phyloP scores from a whole-genome alignment of 2,329 filamentous ascomycete species.

The Botrytis fabae region DNA sequence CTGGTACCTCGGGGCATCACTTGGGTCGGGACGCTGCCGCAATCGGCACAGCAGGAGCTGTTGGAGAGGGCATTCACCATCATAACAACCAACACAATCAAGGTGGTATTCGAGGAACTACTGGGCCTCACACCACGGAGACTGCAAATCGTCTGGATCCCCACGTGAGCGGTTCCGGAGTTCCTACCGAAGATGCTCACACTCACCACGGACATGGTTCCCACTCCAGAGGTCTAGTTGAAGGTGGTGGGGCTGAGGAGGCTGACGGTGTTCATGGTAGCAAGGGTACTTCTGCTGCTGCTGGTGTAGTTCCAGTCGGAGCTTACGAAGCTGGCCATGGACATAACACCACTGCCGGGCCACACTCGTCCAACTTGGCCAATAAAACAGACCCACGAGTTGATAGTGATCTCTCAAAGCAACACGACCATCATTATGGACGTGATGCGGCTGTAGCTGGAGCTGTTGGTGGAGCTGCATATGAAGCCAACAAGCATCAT shows the following conservation, averaged over 20 bases:
- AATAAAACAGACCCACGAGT: conserved; percentile 46
- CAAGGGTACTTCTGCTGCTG: conserved; percentile 25
- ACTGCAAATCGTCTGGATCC: conserved; percentile 39
- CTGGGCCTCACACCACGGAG: conserved; percentile 32
- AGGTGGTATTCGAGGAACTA: not conserved
- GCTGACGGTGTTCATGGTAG: conserved; percentile 32
- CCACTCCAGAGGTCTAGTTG: conserved; percentile 24
- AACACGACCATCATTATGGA: conserved; percentile 28
- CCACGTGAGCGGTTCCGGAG: conserved; percentile 24
- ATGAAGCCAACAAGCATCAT: conserved; percentile 19
- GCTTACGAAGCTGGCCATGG: conserved; percentile 28
- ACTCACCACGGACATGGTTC: conserved; percentile 14
- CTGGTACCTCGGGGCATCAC: conserved; percentile 20
- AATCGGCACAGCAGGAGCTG: conserved; percentile 24
- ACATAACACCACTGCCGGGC: conserved; percentile 39
- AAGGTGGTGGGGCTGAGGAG: conserved; percentile 36
- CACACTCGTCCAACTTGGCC: conserved; percentile 41
- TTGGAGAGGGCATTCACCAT: conserved; percentile 27
- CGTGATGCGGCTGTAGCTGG: conserved; percentile 27
- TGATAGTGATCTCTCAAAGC: conserved; percentile 32
- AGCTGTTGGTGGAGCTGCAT: conserved; percentile 25
- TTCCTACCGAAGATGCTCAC: conserved; percentile 28
- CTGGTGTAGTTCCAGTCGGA: conserved; percentile 19
- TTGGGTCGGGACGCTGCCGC: conserved; percentile 26
- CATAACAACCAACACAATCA: conserved; percentile 25